Base-by-base conservation (phyloP, 2,329 filamentous ascomycete genomes). In the Aspergillus intermedius region DNA sequence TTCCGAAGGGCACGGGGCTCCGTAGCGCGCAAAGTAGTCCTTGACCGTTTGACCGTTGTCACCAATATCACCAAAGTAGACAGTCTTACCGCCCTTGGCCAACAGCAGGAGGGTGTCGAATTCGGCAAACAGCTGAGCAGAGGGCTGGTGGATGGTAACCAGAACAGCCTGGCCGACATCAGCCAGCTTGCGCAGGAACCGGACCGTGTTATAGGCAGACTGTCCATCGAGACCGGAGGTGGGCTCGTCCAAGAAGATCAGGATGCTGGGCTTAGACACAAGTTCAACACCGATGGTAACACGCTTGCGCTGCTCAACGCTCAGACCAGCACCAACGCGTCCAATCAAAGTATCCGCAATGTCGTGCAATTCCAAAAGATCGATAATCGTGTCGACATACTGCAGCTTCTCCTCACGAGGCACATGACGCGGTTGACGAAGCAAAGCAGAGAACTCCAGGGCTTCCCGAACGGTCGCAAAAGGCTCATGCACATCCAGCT, bases 271-370 rank as follows among this genome's bases (percentile, higher is more conserved):
- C 58, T 85, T 81, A 0, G 84, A 83, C 5, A 83, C 83, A 1
- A 88, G 74, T 59, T 88, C 84, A 3, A 87, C 84, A 48, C 83
- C 84, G 48, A 88, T 87, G 0, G 84, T 87, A 2, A 87, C 71
- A 48, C 84, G 75, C 65, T 87, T 87, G 49, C 81, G 75, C 60
- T 86, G 80, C 64, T 86, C 83, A 2, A 87, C 81, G 2, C 43
- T 86, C 62, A 60, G 74, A 73, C 54, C 74, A 69, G 49, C 62
- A 4, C 67, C 68, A 2, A 65, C 56, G n/a, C 54, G 59, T 6
- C 68, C 68, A 30, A 87, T 77, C 12, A 87, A 67, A 2, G 82
- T 82, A 60, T 87, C 81, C 52, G 84, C 76, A 15, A 86, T 71
- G 35, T 84, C 77, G 10, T 79, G 71, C 1, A 87, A 69, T 57